Conservation (phyloP, 495 filamentous ascomycete genomes). For the Aspergillus bridgeri region DNA sequence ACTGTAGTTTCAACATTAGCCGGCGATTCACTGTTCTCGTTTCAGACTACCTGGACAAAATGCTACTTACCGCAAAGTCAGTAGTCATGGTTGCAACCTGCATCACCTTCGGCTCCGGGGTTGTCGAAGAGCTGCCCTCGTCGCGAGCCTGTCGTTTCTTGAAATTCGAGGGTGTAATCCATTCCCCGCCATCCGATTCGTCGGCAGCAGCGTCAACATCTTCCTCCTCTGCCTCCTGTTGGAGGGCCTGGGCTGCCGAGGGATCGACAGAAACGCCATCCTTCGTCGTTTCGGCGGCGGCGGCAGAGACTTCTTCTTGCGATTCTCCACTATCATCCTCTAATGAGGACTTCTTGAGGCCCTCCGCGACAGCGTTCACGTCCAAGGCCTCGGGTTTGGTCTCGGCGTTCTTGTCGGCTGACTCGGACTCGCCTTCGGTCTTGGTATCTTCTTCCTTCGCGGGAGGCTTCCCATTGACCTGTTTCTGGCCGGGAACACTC, state of each 20-base stretch:
- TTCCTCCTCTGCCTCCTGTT: conserved; percentile 27
- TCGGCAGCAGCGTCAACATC: conserved; percentile 50
- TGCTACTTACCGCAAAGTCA: conserved; percentile 75
- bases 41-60: background rate
- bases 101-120: conserved; percentile 57
- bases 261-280: conserved; percentile 7
- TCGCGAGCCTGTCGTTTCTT: conserved; percentile 75
- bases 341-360: conserved; percentile 25
- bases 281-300: conserved; percentile 11
- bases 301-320: background rate
- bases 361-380: conserved; percentile 31
- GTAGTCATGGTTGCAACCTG: conserved; percentile 85
- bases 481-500: conserved; percentile 71
- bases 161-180: conserved; percentile 94
- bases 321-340: conserved; percentile 21
- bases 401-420: conserved; percentile 12
- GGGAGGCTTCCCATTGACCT: conserved; percentile 66
- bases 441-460: conserved; percentile 31
- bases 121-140: conserved; percentile 45
- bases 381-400: conserved; percentile 10
- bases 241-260: conserved; percentile 15
- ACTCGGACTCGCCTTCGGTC: conserved; percentile 21
- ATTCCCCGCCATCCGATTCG: conserved; percentile 68
- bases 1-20: conserved; percentile 32
- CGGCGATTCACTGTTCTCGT: conserved; percentile 5